Evolutionary conservation across 176 grass and related monocot species (phyloP).

Genomic region (Zea mays): DNA sequence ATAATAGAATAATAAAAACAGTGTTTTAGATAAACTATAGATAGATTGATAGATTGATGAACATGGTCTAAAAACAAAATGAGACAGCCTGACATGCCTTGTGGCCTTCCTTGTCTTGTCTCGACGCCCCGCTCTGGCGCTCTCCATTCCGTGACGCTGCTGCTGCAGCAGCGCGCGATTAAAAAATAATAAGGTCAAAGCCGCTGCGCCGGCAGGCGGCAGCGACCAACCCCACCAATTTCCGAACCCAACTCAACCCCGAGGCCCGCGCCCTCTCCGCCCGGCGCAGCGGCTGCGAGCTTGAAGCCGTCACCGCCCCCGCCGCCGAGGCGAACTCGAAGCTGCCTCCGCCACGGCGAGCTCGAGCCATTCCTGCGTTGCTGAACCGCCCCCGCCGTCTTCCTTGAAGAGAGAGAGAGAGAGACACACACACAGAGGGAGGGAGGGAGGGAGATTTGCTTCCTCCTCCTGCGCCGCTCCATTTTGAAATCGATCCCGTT

Average conservation of each 20-base stretch:
- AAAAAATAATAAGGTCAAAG: slow-evolving; percentile 9
- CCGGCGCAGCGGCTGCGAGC: background rate
- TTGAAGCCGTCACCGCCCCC: background rate
- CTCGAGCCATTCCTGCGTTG: background rate
- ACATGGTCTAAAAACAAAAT: too few relatives aligned
- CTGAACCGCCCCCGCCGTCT: background rate
- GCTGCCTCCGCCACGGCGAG: background rate
- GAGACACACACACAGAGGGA: too few relatives aligned
- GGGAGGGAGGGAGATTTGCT: slow-evolving; percentile 5
- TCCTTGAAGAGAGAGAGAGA: background rate
- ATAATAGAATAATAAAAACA: too few relatives aligned
- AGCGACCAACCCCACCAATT: slow-evolving; percentile 19
- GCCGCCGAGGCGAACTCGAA: background rate
- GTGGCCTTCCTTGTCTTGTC: background rate
- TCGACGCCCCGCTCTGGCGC: background rate
- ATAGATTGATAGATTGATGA: too few relatives aligned
- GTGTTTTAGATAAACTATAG: too few relatives aligned
- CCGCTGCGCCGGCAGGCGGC: background rate
- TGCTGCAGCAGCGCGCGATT: background rate
- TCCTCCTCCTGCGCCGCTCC: background rate
- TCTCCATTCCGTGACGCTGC: background rate
- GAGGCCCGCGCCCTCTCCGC: background rate
- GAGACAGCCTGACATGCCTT: too few relatives aligned
- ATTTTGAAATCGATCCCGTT: slow-evolving; percentile 26
- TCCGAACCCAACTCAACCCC: background rate